Evolutionary conservation across 768 basidiomycete species (phyloP), one percentile per base, ranked within the genome.

Genomic region (Auriculariales sp.): DNA sequence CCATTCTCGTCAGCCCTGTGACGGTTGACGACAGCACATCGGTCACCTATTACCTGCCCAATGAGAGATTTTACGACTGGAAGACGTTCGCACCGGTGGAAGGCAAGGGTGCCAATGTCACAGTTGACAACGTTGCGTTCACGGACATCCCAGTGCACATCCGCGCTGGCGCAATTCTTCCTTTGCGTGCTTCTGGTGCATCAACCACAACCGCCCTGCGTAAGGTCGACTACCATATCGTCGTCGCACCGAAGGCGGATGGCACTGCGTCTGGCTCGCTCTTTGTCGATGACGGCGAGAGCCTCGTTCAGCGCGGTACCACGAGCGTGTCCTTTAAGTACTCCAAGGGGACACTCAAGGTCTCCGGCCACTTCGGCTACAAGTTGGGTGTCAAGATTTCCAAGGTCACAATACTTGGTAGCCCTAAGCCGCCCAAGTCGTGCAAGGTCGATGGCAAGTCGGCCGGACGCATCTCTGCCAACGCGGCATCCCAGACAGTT

Each of bases 51-150:
- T 83, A 83, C 64, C 70, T 82, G 45, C 81, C 81, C 1, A 61
- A 69, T 9, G 80, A 81, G 55, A 71, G 63, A 36, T 83, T 80
- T 67, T 83, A 83, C 64, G 76, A 83, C 57, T 81, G 79, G 59
- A 51, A 54, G 28, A 75, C 75, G 3, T 65, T 75, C 25, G 61
- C 67, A 6, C 72, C 71, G 2, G 62, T 80, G 32, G 58, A 67
- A 27, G 77, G 78, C 15, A 51, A 54, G 1, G 81, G 75, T 31
- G 54, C 68, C 17, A 66, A 57, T 4, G 39, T 44, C 39, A 46
- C 42, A 12, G 51, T 58, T 19, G 39, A 47, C 36, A 29, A 76
- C 57, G 65, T 82, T 52, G 63, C 68, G 51, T 73, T 74, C 55
- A 77, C 74, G 3, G 57, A 72, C 28, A 83, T 83, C 48, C 80